Evolutionary conservation across 2,329 filamentous ascomycete species (phyloP).

Genomic region (Diaporthe velutina): DNA sequence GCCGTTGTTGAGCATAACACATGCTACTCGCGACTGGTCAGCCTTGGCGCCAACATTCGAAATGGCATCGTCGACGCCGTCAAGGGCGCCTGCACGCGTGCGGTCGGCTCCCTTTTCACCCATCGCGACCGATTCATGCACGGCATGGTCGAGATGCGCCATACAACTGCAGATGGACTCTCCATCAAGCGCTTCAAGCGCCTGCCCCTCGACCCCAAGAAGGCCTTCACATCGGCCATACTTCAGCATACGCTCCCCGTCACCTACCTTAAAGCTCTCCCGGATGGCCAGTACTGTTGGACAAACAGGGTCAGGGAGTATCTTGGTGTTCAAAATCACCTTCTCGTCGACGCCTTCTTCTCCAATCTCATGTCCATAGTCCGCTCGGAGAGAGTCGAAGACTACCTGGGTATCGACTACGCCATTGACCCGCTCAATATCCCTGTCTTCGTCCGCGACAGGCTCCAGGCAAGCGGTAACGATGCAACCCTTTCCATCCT

Average conservation of each 20-base stretch:
- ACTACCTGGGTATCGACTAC: conserved; percentile 25
- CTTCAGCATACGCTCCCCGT: conserved; percentile 37
- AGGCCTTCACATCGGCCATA: conserved; percentile 21
- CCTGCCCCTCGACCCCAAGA: conserved; percentile 33
- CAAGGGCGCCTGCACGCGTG: conserved; percentile 13
- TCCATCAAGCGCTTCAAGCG: conserved; percentile 41
- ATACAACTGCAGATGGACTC: conserved; percentile 38
- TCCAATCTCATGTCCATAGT: conserved; percentile 19
- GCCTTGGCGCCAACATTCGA: conserved; percentile 26
- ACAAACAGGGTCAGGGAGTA: conserved; percentile 31
- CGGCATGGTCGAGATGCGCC: conserved; percentile 29
- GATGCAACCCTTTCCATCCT: conserved; percentile 41
- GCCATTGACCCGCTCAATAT: conserved; percentile 29
- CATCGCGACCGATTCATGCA: conserved; percentile 29
- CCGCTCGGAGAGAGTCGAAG: conserved; percentile 12
- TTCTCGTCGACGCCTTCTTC: conserved; percentile 21
- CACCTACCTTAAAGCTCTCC: conserved; percentile 31
- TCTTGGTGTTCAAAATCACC: conserved; percentile 32
- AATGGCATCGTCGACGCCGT: conserved; percentile 9
- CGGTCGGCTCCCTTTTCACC: conserved; percentile 11
- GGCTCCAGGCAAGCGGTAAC: conserved; percentile 23
- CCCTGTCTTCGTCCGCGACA: conserved; percentile 27
- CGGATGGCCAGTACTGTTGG: conserved; percentile 35
- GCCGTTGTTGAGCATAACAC: background rate
- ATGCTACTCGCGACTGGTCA: background rate